Evolutionary conservation across 768 basidiomycete species (phyloP), one percentile per base, ranked within the genome.

Genomic region (button mushroom (Agaricus bisporus)): DNA sequence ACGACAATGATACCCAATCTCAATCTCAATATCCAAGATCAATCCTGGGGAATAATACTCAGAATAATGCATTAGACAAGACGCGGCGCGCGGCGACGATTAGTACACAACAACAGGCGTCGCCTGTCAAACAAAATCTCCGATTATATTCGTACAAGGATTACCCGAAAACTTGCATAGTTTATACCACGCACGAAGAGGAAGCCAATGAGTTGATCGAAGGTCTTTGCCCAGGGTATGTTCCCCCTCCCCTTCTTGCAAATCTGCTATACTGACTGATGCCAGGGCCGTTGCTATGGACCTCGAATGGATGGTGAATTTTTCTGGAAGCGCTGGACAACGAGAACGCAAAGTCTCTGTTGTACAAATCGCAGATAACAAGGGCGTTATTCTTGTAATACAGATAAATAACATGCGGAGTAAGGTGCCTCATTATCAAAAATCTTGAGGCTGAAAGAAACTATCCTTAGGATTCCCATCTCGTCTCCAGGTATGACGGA

Each of bases 231-330:
- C 45, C 57, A 3, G 69, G 69, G 59, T 66, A 36, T 28, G 59
- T 49, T 15, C 25, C 18, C 35, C n/a, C 26, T 22, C 52, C n/a
- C 3, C 22, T 6, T 41, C 32, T 36, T 12, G 9, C 14, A 22
- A 32, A 36, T 41, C 11, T 15, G 14, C 20, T 11, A 2, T 8
- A 7, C 11, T 32, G 32, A 29, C 12, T 15, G n/a, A 10, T 26
- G 29, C 3, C 43, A 66, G 63, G 12, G 64, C 70, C n/a, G 28
- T 71, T 18, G 68, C 65, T 11, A 61, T 70, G 32, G 70, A 71
- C 53, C 60, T 69, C 42, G 70, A 71, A 54, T 71, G 70, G 70
- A 64, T 25, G 65, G 66, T 36, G 48, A 63, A 17, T 61, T 51
- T 15, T 53, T 50, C 5, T 50, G 55, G 14, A 38, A 49, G 4